Conservation (phyloP, 2,329 filamentous ascomycete genomes). For the Fusarium sp. region DNA sequence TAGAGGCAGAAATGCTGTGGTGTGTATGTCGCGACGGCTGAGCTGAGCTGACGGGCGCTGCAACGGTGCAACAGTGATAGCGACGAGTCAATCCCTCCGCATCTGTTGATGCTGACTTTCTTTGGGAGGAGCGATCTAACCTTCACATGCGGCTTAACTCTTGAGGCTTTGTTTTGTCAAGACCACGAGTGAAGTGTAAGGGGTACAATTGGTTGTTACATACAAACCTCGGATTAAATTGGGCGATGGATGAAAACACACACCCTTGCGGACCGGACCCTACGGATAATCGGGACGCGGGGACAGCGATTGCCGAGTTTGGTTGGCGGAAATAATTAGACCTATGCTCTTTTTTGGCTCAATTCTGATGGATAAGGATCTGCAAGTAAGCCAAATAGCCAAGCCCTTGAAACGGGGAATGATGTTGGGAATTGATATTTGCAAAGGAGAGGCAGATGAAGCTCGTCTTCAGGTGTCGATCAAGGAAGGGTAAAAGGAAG, state of each 20-base stretch:
- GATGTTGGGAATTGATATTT: constrained; percentile 10
- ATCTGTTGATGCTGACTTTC: constrained; percentile 20
- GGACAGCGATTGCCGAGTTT: constrained; percentile 40
- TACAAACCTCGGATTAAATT: constrained; percentile 29
- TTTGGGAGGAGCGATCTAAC: constrained; percentile 10
- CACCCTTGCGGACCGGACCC: constrained; percentile 33
- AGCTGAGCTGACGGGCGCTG: constrained; percentile 24
- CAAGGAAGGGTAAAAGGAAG: neutral
- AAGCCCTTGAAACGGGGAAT: constrained; percentile 20
- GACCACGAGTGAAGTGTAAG: constrained; percentile 35
- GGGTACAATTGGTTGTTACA: constrained; percentile 41
- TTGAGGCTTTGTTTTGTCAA: constrained; percentile 24
- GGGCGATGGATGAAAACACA: constrained; percentile 20
- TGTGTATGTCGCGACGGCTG: constrained; percentile 23
- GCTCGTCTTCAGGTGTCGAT: neutral
- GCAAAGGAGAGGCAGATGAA: constrained; percentile 18
- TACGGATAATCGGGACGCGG: constrained; percentile 36
- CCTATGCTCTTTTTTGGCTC: constrained; percentile 5
- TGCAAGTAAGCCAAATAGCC: constrained; percentile 29
- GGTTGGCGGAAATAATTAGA: constrained; percentile 33
- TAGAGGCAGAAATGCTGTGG: constrained; percentile 11
- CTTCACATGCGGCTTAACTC: constrained; percentile 27
- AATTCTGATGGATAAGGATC: constrained; percentile 32
- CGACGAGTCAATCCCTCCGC: constrained; percentile 15
- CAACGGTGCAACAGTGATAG: constrained; percentile 25